Percentiles rank a stretch among this genome's conserved stretches.
Conservation (phyloP, 768 basidiomycete genomes). For the Botryobasidium botryosum region DNA sequence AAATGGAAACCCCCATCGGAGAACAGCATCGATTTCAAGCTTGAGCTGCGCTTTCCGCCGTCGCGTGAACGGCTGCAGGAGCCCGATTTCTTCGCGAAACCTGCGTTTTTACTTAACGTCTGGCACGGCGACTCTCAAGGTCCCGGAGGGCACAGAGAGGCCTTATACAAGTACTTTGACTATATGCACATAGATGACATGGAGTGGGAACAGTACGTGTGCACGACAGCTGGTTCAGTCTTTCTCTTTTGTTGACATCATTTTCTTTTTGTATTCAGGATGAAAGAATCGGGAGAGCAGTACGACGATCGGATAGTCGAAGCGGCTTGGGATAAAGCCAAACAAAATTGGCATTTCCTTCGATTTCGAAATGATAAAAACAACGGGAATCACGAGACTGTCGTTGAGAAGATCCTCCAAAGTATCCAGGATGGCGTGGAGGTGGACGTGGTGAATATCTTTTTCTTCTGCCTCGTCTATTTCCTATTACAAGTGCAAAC, state of each 20-base stretch:
- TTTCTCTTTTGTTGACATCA: constrained; percentile 3
- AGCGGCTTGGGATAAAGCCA: constrained; percentile 69
- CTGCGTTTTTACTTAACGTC: constrained; percentile 64
- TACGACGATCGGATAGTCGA: constrained; percentile 89
- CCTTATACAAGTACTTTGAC: constrained; percentile 68
- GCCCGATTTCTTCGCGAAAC: constrained; percentile 74
- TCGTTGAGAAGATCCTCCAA: constrained; percentile 77
- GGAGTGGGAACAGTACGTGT: constrained; percentile 80
- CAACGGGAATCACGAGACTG: constrained; percentile 69
- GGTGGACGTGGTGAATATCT: constrained; percentile 70
- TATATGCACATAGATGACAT: constrained; percentile 69
- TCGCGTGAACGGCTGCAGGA: constrained; percentile 29
- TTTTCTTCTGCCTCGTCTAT: too few species aligned
- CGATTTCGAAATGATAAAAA: constrained; percentile 90
- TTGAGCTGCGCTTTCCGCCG: constrained; percentile 85
- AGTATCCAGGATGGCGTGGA: constrained; percentile 93
- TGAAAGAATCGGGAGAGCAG: constrained; percentile 74
- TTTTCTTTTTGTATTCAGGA: constrained; percentile 28
- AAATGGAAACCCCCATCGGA: constrained; percentile 99
- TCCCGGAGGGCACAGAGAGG: constrained; percentile 25
- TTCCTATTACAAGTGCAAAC: too few species aligned
- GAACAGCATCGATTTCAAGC: constrained; percentile 95
- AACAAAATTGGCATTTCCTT: constrained; percentile 66
- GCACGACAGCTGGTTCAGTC: background rate
- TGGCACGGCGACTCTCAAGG: constrained; percentile 54